Evolutionary conservation across 2,329 filamentous ascomycete species (phyloP), one percentile per base, ranked within the genome.

Genomic region (Fusarium denticulatum): DNA sequence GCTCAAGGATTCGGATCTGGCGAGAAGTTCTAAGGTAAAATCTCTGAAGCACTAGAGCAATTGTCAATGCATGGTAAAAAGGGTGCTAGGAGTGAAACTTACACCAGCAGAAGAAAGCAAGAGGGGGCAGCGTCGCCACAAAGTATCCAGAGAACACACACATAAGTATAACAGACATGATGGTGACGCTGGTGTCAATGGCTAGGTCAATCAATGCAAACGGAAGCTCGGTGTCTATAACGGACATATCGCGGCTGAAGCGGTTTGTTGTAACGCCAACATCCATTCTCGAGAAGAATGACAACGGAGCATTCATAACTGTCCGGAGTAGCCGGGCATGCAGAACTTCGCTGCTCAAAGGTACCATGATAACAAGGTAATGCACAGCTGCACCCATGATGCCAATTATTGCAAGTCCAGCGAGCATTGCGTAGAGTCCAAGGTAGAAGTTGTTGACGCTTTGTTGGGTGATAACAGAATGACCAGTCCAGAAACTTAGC

Each of bases 181-280:
- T 39, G 3, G 46, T 30, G 10, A 64, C 22, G 5, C 45, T 28
- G 22, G 70, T 36, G 13, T 64, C 56, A 11, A 77, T 32, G 6
- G 67, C 36, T 3, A 74, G 39, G 45, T 81, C 81, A 4, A 80
- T 60, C 16, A 82, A 58, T 1, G 77, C 60, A 45, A 72, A 68
- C 3, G 82, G 80, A 12, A 83, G 73, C 57, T 82, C 78, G 5
- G 74, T 77, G 37, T 83, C 82, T 28, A 83, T 76, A 0, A 83
- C 74, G 2, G 76, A 77, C 65, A 83, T 77, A 37, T 85, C 83
- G 45, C 84, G 82, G 16, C 81, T 82, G 66, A 85, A 85, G 24
- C 82, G 76, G 32, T 83, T 84, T 14, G 80, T 80, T 32, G 82
- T 78, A 24, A 79, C 74, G 11, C 83, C 83, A 4, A 76, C 73